Evolutionary conservation across 352 stramenopile species (phyloP), one percentile per base, ranked within the genome.

Genomic region (Globisporangium middletonii): DNA sequence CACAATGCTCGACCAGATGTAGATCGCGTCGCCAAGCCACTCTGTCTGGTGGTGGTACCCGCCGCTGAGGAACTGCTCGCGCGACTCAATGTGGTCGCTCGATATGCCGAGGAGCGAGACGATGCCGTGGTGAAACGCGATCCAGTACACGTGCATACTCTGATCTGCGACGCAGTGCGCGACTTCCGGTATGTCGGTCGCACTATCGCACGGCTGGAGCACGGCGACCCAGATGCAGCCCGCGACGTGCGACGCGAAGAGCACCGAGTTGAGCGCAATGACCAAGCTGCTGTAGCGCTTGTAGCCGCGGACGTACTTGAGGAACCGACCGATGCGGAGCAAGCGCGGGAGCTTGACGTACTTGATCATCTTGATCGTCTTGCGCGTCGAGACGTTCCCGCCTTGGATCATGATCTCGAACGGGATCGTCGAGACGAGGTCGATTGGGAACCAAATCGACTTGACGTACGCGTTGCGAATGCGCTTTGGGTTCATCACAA

Each of bases 281-380:
- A 68, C 65, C 50, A 83, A 62, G 45, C 77, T 72, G 55, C 72
- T 80, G 56, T 86, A 88, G 59, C 77, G 69, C 45, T 76, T 81
- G 64, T 88, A 88, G 28, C 64, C 57, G n/a, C 75, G 68, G 2
- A 88, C 57, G 53, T 79, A 79, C 55, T 74, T 88, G 61, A 83
- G 56, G 54, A 86, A 74, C 3, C 77, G 75, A 1, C 77, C 77
- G 33, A 88, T 72, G 5, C 77, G 77, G 26, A 88, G 64, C 16
- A 88, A 53, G 1, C 74, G 66, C 1, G 77, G 77, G 18, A 88
- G 59, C 48, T 88, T 88, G 37, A 88, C 70, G 59, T 88, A 88
- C 67, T 86, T 88, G 52, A 88, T 79, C 65, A 85, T 76, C 57
- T 88, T 88, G 63, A 88, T 73, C n/a, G 73, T 83, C 55, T 88